These are phyloP conservation scores for Ziziphus jujuba DNA, from an alignment of 306 rosid genomes.

Conservation along the genomic window DNA sequence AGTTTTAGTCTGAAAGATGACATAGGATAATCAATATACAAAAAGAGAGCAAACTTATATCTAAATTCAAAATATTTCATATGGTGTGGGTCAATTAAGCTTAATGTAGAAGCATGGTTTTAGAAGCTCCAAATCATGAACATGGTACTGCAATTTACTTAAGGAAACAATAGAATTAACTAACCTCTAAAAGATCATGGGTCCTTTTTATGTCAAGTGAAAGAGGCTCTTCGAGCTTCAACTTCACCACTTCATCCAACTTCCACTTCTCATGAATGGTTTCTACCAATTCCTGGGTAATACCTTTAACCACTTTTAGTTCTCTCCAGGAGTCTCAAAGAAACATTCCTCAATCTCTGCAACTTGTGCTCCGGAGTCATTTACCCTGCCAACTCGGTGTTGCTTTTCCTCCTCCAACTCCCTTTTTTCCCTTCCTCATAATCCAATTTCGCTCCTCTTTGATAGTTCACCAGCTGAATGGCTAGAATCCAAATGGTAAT, in stretches of 20 bases:
- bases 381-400: constrained; percentile 54
- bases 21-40: constrained; percentile 4
- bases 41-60: not conserved
- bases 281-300: constrained; percentile 72
- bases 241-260: constrained; percentile 75
- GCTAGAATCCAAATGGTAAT: no score
- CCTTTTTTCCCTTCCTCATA: constrained; percentile 28
- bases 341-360: constrained; percentile 74
- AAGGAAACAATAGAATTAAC: no score
- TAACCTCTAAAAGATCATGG: constrained; percentile 70
- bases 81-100: constrained; percentile 5
- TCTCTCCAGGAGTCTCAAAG: constrained; percentile 77
- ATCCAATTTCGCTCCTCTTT: constrained; percentile 27
- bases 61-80: not conserved
- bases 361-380: constrained; percentile 75
- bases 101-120: not conserved
- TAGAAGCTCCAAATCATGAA: not conserved
- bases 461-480: constrained; percentile 26
- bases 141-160: not conserved
- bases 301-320: constrained; percentile 64
- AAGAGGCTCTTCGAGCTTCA: constrained; percentile 77
- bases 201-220: constrained; percentile 74
- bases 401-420: constrained; percentile 45
- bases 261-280: constrained; percentile 68
- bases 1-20: constrained; percentile 60